Evolutionary conservation across 1,284 basidiomycete species (phyloP).

Genomic region (Cystobasidium sp.): DNA sequence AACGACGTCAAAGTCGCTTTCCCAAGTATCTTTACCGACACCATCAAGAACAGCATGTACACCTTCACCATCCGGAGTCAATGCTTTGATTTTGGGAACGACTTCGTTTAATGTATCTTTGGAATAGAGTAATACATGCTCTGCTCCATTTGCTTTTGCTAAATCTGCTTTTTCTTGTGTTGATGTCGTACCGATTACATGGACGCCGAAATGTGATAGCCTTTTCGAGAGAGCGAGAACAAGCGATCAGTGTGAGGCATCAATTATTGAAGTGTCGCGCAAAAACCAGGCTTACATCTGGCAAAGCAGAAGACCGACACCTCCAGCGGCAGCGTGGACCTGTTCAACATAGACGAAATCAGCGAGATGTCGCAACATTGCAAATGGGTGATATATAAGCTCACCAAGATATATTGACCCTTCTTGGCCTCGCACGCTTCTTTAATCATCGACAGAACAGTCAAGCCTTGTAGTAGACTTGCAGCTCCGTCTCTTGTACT

Average conservation of each 20-base stretch:
- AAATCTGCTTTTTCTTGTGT: slow-evolving; percentile 79
- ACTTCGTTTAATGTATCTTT: slow-evolving; percentile 69
- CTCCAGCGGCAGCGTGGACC: slow-evolving; percentile 90
- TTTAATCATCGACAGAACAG: slow-evolving; percentile 75
- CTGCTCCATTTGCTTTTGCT: slow-evolving; percentile 79
- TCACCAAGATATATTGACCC: slow-evolving; percentile 60
- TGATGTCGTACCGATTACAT: slow-evolving; percentile 93
- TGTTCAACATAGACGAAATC: no score
- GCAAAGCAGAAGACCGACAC: slow-evolving; percentile 63
- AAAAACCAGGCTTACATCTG: slow-evolving; percentile 56
- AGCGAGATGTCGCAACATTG: no score
- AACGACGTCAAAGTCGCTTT: slow-evolving; percentile 50
- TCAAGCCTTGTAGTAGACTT: slow-evolving; percentile 74
- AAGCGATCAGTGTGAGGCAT: background rate
- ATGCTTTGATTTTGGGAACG: slow-evolving; percentile 61
- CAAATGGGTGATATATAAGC: no score
- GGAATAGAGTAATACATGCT: slow-evolving; percentile 81
- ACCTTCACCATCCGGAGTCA: slow-evolving; percentile 74
- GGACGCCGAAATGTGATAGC: slow-evolving; percentile 66
- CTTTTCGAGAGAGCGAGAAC: background rate
- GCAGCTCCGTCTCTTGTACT: slow-evolving; percentile 71
- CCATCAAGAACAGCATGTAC: slow-evolving; percentile 89
- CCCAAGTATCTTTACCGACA: slow-evolving; percentile 85
- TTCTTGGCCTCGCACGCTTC: slow-evolving; percentile 81
- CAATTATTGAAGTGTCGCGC: background rate